Evolutionary conservation across 2,329 filamentous ascomycete species (phyloP).

Genomic region (Lecanoromycetidae sp.): DNA sequence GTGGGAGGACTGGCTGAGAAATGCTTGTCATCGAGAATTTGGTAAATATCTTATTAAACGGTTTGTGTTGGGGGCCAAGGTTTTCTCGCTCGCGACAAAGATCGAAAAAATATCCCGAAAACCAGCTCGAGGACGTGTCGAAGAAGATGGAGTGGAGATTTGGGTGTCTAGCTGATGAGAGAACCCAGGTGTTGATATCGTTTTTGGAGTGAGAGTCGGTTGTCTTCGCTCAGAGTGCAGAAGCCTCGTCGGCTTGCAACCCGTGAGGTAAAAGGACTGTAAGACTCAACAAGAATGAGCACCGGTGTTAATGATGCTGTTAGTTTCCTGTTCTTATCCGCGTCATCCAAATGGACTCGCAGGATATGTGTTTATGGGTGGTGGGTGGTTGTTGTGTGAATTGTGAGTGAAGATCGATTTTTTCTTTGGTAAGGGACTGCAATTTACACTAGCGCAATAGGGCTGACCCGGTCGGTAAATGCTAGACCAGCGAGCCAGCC

Average conservation of each 20-base stretch:
- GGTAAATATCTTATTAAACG: conserved; percentile 7
- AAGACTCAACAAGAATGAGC: conserved; percentile 11
- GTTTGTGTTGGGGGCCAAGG: neutral
- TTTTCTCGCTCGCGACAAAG: neutral
- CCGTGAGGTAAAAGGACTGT: conserved; percentile 11
- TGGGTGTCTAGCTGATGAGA: conserved; percentile 5
- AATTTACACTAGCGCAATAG: too few relatives aligned
- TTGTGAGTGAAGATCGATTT: conserved; percentile 5
- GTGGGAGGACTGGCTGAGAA: conserved; percentile 17
- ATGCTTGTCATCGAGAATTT: conserved; percentile 19
- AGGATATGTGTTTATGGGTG: conserved; percentile 5
- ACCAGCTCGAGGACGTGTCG: conserved; percentile 10
- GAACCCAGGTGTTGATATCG: conserved; percentile 1
- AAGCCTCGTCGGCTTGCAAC: conserved; percentile 12
- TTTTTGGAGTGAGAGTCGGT: conserved; percentile 6
- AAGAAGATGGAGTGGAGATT: conserved; percentile 13
- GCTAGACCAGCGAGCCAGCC: too few relatives aligned
- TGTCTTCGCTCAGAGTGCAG: conserved; percentile 11
- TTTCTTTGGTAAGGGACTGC: too few relatives aligned
- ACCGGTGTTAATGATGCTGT: neutral
- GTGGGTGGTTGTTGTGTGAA: conserved; percentile 1
- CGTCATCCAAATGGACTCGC: conserved; percentile 15
- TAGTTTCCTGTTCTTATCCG: conserved; percentile 11
- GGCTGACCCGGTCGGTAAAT: too few relatives aligned
- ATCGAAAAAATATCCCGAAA: conserved; percentile 7